A percentile compares a stretch with the other conserved stretches of the same genome.
These are phyloP conservation scores for Sarocladiaceae sp. DNA, from an alignment of 2,329 filamentous ascomycete species.

Conservation along the genomic window DNA sequence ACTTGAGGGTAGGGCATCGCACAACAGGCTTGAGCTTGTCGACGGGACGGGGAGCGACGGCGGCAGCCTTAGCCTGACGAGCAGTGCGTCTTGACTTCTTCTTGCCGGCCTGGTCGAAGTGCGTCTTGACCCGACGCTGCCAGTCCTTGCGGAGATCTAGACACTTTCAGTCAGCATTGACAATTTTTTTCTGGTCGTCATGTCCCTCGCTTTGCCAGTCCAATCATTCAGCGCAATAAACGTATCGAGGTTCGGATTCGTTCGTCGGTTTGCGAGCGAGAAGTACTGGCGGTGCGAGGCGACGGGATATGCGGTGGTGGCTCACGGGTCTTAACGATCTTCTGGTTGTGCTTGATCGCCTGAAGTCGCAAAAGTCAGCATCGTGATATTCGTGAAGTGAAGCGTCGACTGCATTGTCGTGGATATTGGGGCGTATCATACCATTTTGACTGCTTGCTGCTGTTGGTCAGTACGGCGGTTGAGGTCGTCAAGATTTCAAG, in stretches of 20 bases:
- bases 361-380: conserved; percentile 34
- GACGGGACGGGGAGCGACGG: conserved; percentile 91
- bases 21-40: conserved; percentile 96
- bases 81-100: conserved; percentile 90
- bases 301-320: conserved; percentile 23
- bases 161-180: conserved; percentile 3
- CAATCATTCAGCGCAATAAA: conserved; percentile 11
- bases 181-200: background rate
- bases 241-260: conserved; percentile 9
- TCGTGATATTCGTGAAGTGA: conserved; percentile 21
- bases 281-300: conserved; percentile 21
- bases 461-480: conserved; percentile 9
- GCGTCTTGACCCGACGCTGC: conserved; percentile 97
- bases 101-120: conserved; percentile 99
- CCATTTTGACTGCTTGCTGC: conserved; percentile 15
- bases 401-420: background rate
- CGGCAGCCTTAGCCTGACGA: conserved; percentile 90
- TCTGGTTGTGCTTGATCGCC: conserved; percentile 99
- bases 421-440: conserved; percentile 16
- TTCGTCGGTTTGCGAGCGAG: conserved; percentile 13
- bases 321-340: conserved; percentile 94
- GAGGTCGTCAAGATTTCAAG: conserved; percentile 10
- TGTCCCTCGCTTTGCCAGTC: conserved; percentile 6
- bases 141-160: conserved; percentile 99
- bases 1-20: conserved; percentile 96